phyloP scores from a whole-genome alignment of 306 rosid species.

The Morella rubra region DNA sequence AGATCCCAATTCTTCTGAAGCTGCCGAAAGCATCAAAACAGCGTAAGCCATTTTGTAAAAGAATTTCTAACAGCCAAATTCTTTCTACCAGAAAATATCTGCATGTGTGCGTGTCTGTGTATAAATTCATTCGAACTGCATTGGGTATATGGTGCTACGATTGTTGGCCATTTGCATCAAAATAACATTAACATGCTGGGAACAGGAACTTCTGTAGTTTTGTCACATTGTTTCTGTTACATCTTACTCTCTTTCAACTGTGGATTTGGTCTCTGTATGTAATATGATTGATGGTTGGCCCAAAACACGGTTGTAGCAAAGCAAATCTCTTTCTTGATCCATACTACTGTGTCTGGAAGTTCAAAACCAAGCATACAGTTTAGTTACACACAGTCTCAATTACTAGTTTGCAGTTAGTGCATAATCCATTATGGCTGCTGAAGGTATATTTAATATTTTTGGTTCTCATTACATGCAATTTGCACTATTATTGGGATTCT shows the following conservation, averaged over 20 bases:
- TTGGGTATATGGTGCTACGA: no score
- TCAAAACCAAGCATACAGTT: not conserved
- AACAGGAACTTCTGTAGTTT: not conserved
- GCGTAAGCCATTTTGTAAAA: slow-evolving; percentile 53
- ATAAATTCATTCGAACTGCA: no score
- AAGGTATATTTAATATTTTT: not conserved
- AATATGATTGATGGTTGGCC: not conserved
- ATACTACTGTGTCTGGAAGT: not conserved
- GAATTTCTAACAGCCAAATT: not conserved
- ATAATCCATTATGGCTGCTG: not conserved
- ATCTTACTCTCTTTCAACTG: not conserved
- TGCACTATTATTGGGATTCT: not conserved
- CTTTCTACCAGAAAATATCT: not conserved
- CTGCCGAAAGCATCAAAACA: slow-evolving; percentile 92
- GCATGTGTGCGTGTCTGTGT: not conserved
- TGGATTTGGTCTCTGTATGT: not conserved
- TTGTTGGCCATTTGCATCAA: no score
- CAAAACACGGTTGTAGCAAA: not conserved
- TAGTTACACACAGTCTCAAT: not conserved
- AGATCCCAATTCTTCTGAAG: slow-evolving; percentile 91
- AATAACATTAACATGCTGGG: not conserved
- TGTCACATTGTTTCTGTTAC: not conserved
- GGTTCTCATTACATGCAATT: not conserved
- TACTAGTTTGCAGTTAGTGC: not conserved
- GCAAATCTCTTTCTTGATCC: not conserved